Evolutionary conservation across 768 basidiomycete genomes (phyloP).

Genomic region (Lactarius hengduanensis): DNA sequence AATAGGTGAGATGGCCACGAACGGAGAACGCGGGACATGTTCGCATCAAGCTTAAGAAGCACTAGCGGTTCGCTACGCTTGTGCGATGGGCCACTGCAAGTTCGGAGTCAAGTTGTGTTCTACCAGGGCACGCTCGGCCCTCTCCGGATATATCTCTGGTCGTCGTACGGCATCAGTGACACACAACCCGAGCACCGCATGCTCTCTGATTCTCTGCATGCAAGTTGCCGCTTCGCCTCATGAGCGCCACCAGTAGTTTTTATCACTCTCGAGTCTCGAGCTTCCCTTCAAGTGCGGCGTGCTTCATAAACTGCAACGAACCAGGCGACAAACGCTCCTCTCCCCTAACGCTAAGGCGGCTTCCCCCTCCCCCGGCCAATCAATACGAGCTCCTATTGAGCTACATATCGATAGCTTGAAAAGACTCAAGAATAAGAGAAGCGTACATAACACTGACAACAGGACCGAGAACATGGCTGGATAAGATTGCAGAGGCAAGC

Average conservation of each 20-base stretch:
- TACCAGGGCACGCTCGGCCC: background rate
- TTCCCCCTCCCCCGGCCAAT: background rate
- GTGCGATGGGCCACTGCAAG: background rate
- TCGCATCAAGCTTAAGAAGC: constrained; percentile 19
- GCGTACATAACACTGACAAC: too few relatives aligned
- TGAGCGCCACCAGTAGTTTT: too few relatives aligned
- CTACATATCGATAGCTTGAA: background rate
- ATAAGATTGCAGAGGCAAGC: too few relatives aligned
- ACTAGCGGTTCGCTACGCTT: background rate
- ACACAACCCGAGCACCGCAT: background rate
- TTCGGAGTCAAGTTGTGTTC: background rate
- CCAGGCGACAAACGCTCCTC: too few relatives aligned
- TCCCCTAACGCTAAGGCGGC: background rate
- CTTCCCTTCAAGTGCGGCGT: too few relatives aligned
- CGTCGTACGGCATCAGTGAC: too few relatives aligned
- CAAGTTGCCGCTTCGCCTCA: too few relatives aligned
- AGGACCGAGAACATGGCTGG: too few relatives aligned
- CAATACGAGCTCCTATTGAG: background rate
- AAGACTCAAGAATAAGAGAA: too few relatives aligned
- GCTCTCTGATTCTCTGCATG: too few relatives aligned
- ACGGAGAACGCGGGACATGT: constrained; percentile 9
- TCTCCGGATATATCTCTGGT: background rate
- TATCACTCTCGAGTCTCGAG: too few relatives aligned
- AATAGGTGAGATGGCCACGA: constrained; percentile 4
- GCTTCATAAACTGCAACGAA: too few relatives aligned